Base-by-base conservation (phyloP, 306 rosid genomes). In the Cicer arietinum region DNA sequence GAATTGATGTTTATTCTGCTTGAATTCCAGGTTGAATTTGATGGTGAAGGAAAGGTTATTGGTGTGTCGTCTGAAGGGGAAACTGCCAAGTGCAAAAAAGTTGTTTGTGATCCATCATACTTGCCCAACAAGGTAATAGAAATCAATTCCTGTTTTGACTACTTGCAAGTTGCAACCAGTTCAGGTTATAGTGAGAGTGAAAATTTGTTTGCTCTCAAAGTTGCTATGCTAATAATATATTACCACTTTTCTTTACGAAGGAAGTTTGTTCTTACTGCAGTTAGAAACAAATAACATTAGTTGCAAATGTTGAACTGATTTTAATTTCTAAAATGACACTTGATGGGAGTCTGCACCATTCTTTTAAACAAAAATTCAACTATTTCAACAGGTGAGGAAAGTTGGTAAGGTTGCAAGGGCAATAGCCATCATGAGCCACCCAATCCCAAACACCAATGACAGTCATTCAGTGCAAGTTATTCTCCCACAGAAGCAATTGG, bases 61-160 rank as follows among this genome's bases (percentile, higher is more conserved):
- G 97, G 98, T 79, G 98, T 94, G 73, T 85, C 98, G n/a, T 94
- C 98, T 82, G 97, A 90, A 86, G 98, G 97, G 61, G 98, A 94
- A 84, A 94, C 98, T 82, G 98, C 97, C 13, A 91, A 56, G 80
- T 91, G 98, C 89, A 94, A 87, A 71, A 94, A 90, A 84, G 89
- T 94, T 85, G 98, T 94, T 20, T 90, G 98, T 50, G 98, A 94
- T 83, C 98, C 98, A 50, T 94, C 98, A 41, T 94, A 94, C 87
- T 87, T 94, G 87, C 88, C 90, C 6, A 69, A 76, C 87, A 94
- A 94, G 97, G 98, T 90, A 88, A 77, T 56, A 20, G 10, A 39
- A 63, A 54, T 61, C 52, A 51, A 67, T 47, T 8, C 67, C 10
- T 48, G 14, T 13, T 37, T 51, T 41, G 25, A 83, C 73, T 59